These are phyloP conservation scores for Pseudoperonospora humuli DNA, from an alignment of 352 stramenopile genomes.

Conservation along the genomic window DNA sequence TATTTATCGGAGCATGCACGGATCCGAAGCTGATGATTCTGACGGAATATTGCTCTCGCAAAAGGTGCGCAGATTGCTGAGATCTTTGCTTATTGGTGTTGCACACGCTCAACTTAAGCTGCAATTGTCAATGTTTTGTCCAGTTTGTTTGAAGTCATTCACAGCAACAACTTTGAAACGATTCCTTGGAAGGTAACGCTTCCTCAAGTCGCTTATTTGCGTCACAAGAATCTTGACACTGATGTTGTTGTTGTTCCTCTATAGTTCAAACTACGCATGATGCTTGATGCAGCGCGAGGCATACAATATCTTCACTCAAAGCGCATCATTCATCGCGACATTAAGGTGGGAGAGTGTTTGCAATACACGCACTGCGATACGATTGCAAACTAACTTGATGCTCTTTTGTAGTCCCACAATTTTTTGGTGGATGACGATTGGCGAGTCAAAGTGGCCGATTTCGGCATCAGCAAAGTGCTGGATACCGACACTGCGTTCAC, in stretches of 20 bases:
- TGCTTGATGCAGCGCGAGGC: conserved; percentile 81
- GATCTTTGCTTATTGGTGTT: background rate
- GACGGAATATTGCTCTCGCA: conserved; percentile 84
- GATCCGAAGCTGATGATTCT: conserved; percentile 86
- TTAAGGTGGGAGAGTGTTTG: conserved; percentile 53
- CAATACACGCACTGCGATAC: background rate
- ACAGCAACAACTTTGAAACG: conserved; percentile 83
- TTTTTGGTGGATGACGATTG: conserved; percentile 86
- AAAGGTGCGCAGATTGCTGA: conserved; percentile 40
- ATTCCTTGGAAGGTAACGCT: conserved; percentile 82
- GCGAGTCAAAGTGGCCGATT: conserved; percentile 85
- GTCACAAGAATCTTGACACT: conserved; percentile 1
- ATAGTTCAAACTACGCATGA: conserved; percentile 87
- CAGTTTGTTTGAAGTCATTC: conserved; percentile 86
- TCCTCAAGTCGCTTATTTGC: background rate
- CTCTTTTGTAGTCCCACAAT: conserved; percentile 69
- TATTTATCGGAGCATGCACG: conserved; percentile 87
- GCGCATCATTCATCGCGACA: conserved; percentile 85
- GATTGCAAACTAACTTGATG: conserved; percentile 1
- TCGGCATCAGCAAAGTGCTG: conserved; percentile 86
- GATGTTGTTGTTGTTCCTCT: background rate
- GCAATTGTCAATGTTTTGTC: background rate
- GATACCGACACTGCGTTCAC: conserved; percentile 81
- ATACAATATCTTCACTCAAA: conserved; percentile 86
- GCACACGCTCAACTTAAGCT: background rate